Conservation (phyloP, 2,329 filamentous ascomycete species). For the Corynespora cassiicola region DNA sequence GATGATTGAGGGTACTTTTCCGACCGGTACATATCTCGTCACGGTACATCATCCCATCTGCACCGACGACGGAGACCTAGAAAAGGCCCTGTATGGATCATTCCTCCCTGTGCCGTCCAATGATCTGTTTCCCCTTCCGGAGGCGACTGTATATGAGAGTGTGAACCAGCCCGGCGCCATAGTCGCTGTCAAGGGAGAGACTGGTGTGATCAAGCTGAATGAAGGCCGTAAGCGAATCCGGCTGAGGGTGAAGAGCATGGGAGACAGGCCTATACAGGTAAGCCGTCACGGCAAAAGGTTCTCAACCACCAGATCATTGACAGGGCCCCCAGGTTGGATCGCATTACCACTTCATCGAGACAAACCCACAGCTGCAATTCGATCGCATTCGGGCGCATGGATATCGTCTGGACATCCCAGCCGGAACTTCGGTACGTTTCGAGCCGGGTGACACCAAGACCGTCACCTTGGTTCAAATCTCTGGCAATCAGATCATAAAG, state of each 20-base stretch:
- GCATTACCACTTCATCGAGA: slow-evolving; percentile 95
- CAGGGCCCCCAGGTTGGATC: slow-evolving; percentile 69
- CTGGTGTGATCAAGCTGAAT: slow-evolving; percentile 72
- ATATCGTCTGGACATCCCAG: slow-evolving; percentile 85
- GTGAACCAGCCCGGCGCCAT: slow-evolving; percentile 80
- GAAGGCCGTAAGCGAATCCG: slow-evolving; percentile 74
- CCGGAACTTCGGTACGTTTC: slow-evolving; percentile 90
- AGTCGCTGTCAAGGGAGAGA: slow-evolving; percentile 71
- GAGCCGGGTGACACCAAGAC: slow-evolving; percentile 94
- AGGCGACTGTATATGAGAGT: slow-evolving; percentile 69
- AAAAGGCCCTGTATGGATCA: slow-evolving; percentile 86
- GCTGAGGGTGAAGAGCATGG: slow-evolving; percentile 81
- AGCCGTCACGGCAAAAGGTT: too few relatives aligned
- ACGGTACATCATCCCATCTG: slow-evolving; percentile 91
- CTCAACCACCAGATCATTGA: neutral
- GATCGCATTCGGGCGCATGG: slow-evolving; percentile 84
- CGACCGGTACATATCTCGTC: slow-evolving; percentile 88
- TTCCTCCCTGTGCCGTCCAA: slow-evolving; percentile 81
- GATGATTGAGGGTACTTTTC: slow-evolving; percentile 94
- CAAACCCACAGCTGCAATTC: slow-evolving; percentile 89
- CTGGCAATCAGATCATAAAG: slow-evolving; percentile 76
- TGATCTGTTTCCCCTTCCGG: slow-evolving; percentile 70
- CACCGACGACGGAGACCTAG: slow-evolving; percentile 83
- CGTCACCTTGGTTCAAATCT: slow-evolving; percentile 88
- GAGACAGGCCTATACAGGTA: slow-evolving; percentile 89